Evolutionary conservation across 139 green algal genomes (phyloP).

Genomic region (Chlorella sp.): DNA sequence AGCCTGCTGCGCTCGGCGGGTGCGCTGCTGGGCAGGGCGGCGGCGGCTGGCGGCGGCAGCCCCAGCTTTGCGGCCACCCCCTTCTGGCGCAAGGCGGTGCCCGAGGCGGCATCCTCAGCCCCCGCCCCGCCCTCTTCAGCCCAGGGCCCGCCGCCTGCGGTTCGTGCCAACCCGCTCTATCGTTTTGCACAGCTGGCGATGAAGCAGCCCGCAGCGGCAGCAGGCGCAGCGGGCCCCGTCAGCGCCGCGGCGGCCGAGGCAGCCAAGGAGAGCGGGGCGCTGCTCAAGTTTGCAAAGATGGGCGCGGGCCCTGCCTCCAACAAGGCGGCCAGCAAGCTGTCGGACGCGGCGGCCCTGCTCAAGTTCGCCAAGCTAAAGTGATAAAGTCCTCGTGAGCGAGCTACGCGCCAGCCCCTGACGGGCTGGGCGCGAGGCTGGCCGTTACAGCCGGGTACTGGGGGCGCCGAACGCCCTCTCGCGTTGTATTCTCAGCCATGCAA

Average conservation of each 20-base stretch:
- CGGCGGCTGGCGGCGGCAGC: background rate
- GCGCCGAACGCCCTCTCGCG: background rate
- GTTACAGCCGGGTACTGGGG: background rate
- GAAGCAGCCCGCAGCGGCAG: background rate
- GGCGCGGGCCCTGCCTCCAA: too few species aligned
- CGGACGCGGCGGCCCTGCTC: background rate
- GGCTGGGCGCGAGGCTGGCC: background rate
- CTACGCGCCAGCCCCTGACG: background rate
- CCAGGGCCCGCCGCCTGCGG: background rate
- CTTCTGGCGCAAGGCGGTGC: background rate
- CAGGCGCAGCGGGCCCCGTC: background rate
- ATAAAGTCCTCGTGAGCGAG: background rate
- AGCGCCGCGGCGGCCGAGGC: background rate
- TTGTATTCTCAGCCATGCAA: too few species aligned
- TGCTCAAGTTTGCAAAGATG: constrained; percentile 5
- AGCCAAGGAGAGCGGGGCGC: background rate
- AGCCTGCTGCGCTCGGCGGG: background rate
- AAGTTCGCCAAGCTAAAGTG: constrained; percentile 3
- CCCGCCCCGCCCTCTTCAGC: background rate
- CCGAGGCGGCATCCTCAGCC: background rate
- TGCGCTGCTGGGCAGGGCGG: too few species aligned
- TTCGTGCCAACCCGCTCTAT: constrained; percentile 2
- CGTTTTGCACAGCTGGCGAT: constrained; percentile 8
- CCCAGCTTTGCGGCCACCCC: constrained; percentile 19
- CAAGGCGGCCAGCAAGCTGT: background rate